phyloP scores from a whole-genome alignment of 2,329 filamentous ascomycete species.

The Metarhizium humberi region DNA sequence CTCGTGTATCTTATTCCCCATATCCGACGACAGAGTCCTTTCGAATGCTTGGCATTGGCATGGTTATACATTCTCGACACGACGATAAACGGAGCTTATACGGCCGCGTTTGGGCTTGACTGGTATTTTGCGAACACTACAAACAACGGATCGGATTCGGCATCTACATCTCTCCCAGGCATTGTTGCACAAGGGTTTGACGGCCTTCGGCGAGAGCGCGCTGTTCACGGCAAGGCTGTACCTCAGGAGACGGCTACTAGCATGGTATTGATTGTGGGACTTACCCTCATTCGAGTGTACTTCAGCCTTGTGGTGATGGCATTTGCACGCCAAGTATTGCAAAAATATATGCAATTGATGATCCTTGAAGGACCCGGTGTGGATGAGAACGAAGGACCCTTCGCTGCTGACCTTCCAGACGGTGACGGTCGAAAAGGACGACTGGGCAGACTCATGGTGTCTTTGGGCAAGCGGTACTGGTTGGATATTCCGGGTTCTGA shows the following conservation, averaged over 20 bases:
- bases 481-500: slow-evolving; percentile 57
- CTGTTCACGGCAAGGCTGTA: slow-evolving; percentile 24
- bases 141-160: slow-evolving; percentile 24
- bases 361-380: slow-evolving; percentile 38
- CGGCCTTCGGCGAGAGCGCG: slow-evolving; percentile 22
- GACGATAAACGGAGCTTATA: slow-evolving; percentile 72
- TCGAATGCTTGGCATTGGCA: slow-evolving; percentile 72
- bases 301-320: slow-evolving; percentile 77
- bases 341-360: slow-evolving; percentile 46
- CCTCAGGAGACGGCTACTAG: slow-evolving; percentile 60
- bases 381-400: slow-evolving; percentile 52
- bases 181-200: slow-evolving; percentile 24
- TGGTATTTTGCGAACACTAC: slow-evolving; percentile 70
- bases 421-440: slow-evolving; percentile 73
- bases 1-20: slow-evolving; percentile 66
- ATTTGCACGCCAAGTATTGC: slow-evolving; percentile 68
- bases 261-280: slow-evolving; percentile 62
- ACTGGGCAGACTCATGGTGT: slow-evolving; percentile 70
- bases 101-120: slow-evolving; percentile 67
- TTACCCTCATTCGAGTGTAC: slow-evolving; percentile 73
- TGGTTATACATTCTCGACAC: slow-evolving; percentile 83
- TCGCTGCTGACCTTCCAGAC: slow-evolving; percentile 58
- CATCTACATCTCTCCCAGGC: slow-evolving; percentile 12
- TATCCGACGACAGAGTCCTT: slow-evolving; percentile 67
- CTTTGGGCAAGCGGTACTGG: slow-evolving; percentile 70